Evolutionary conservation across 2,329 filamentous ascomycete species (phyloP).

Genomic region (Nothopassalora personata): DNA sequence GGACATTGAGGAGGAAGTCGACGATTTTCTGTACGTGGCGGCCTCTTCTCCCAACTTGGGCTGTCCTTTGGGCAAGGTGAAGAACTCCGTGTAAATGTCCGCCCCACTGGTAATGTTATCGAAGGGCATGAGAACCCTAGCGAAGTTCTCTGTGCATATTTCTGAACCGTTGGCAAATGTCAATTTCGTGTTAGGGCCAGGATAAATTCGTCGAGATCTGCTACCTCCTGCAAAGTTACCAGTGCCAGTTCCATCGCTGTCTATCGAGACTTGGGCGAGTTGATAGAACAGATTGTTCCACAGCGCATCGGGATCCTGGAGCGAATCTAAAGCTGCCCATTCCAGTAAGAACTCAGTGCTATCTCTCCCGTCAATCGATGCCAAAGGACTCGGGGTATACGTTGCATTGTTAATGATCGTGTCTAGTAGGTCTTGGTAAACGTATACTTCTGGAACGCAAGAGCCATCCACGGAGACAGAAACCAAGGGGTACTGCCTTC

Average conservation of each 20-base stretch:
- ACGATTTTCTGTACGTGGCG: constrained; percentile 8
- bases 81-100: constrained; percentile 38
- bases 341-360: constrained; percentile 47
- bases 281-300: constrained; percentile 49
- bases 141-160: constrained; percentile 39
- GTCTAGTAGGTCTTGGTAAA: constrained; percentile 45
- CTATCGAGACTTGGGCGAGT: constrained; percentile 41
- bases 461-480: constrained; percentile 58
- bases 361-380: constrained; percentile 53
- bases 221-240: constrained; percentile 44
- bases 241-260: constrained; percentile 36
- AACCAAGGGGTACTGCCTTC: constrained; percentile 48
- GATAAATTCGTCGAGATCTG: constrained; percentile 40
- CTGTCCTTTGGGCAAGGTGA: constrained; percentile 19
- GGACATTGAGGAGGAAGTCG: constrained; percentile 8
- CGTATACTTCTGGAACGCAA: constrained; percentile 54
- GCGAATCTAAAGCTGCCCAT: constrained; percentile 43
- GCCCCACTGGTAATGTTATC: constrained; percentile 39
- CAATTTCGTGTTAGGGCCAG: constrained; percentile 40
- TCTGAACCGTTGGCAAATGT: constrained; percentile 44
- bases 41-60: constrained; percentile 22
- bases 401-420: constrained; percentile 38
- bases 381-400: constrained; percentile 46
- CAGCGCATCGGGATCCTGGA: constrained; percentile 55
- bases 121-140: constrained; percentile 39